A percentile compares a stretch with the other conserved stretches of the same genome.
Conservation (phyloP, 768 basidiomycete species). For the Tricholoma flavovirens region DNA sequence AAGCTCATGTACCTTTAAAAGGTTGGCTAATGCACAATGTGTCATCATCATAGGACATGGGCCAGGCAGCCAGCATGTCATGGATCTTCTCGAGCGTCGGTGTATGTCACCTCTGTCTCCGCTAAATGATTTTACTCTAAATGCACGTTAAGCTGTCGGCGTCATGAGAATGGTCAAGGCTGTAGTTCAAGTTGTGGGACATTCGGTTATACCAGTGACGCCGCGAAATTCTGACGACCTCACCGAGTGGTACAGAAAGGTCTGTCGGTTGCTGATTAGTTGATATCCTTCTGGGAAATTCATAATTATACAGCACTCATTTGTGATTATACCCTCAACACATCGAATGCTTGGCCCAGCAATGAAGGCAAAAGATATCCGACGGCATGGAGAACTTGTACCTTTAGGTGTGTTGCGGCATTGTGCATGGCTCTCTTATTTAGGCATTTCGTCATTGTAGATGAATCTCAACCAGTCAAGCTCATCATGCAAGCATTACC, state of each 20-base stretch:
- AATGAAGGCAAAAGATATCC: slow-evolving; percentile 38
- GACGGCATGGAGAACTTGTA: slow-evolving; percentile 60
- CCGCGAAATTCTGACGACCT: slow-evolving; percentile 54
- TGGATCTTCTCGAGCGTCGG: slow-evolving; percentile 67
- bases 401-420: slow-evolving; percentile 47
- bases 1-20: slow-evolving; percentile 23
- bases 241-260: slow-evolving; percentile 69
- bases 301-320: slow-evolving; percentile 51
- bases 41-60: slow-evolving; percentile 88
- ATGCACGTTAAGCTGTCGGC: slow-evolving; percentile 29
- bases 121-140: not conserved
- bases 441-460: slow-evolving; percentile 29
- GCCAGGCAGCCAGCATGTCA: slow-evolving; percentile 69
- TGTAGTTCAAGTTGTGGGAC: slow-evolving; percentile 76
- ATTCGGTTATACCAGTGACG: slow-evolving; percentile 45
- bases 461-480: slow-evolving; percentile 68
- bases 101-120: slow-evolving; percentile 37
- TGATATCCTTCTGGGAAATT: not conserved
- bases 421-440: not conserved
- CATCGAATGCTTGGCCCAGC: slow-evolving; percentile 49
- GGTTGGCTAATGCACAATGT: slow-evolving; percentile 64
- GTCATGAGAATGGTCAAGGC: slow-evolving; percentile 62
- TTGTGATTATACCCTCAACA: slow-evolving; percentile 59
- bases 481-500: slow-evolving; percentile 67
- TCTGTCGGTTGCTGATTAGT: slow-evolving; percentile 21